Evolutionary conservation across 352 stramenopile genomes (phyloP), one percentile per base, ranked within the genome.

Genomic region (Globisporangium camurandrum): DNA sequence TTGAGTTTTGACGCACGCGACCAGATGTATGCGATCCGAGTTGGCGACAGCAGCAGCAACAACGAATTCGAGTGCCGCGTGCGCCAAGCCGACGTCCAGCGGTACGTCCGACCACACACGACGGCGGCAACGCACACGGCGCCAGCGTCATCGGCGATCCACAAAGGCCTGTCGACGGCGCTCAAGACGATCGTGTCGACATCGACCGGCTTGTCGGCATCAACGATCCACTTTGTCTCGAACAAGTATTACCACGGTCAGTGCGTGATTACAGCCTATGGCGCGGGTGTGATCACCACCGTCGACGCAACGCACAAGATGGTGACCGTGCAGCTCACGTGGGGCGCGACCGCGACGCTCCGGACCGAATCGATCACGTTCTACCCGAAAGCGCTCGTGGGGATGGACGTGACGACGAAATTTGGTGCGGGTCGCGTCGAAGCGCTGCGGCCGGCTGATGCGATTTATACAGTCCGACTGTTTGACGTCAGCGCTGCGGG

Each of bases 381-480:
- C 55, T 84, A 88, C 57, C 64, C 69, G 22, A 91, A 91, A 57
- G 79, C 71, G 26, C 63, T 91, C 11, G 71, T 74, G 11, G 79
- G 79, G 24, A 86, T 83, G 47, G 74, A 91, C 12, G 79, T 91
- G 42, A 65, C 69, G 38, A 86, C 79, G 40, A 88, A 91, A 57
- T 91, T 91, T 51, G 79, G 79, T 24, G 47, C 64, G 6, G 79
- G 79, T 19, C 39, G 81, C 17, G 75, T 88, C n/a, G 67, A 75
- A 31, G 72, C 64, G n/a, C 54, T 91, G 38, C 72, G 79, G 38
- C 64, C 68, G 10, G 69, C 61, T 8, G 79, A 91, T 53, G 66
- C 60, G 39, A 91, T 91, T 48, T 91, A 91, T 59, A 84, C 71
- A n/a, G 75, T 91, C 48, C 75, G 71, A 26, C 61, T 91, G 34